These are phyloP conservation scores for Zychaea mexicana DNA, from an alignment of 371 early-diverging fungal genomes.

Conservation along the genomic window DNA sequence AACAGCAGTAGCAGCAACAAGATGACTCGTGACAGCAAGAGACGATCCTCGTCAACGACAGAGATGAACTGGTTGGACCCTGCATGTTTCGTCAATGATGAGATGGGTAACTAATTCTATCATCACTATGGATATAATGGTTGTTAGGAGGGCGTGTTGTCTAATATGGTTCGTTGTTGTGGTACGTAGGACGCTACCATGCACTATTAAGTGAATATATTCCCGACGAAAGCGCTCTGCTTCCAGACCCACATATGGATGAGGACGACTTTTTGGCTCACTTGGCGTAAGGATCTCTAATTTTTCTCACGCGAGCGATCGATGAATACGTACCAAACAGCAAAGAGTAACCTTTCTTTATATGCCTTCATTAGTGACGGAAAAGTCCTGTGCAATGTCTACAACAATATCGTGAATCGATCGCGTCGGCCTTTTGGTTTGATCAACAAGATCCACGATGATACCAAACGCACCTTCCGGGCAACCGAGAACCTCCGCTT, in stretches of 20 bases:
- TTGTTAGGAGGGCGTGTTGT: neutral
- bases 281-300: slow-evolving; percentile 34
- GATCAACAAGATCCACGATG: slow-evolving; percentile 60
- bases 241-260: slow-evolving; percentile 47
- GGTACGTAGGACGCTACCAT: slow-evolving; percentile 38
- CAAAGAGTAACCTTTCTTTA: neutral
- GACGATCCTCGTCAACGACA: neutral
- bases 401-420: slow-evolving; percentile 57
- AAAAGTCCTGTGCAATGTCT: slow-evolving; percentile 54
- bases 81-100: slow-evolving; percentile 32
- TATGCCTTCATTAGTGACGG: slow-evolving; percentile 52
- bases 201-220: slow-evolving; percentile 38
- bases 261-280: slow-evolving; percentile 46
- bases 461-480: slow-evolving; percentile 63
- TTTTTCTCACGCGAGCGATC: too few relatives aligned
- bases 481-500: slow-evolving; percentile 66
- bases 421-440: slow-evolving; percentile 65
- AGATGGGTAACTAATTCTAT: slow-evolving; percentile 27
- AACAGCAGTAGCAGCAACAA: neutral
- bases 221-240: neutral
- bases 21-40: too few relatives aligned
- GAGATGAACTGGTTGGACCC: slow-evolving; percentile 38
- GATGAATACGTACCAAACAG: too few relatives aligned
- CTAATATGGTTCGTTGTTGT: neutral
- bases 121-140: neutral